Percentiles rank a stretch among this genome's conserved stretches.
Conservation (phyloP, 2,329 filamentous ascomycete species). For the Cercospora zeae-maydis region DNA sequence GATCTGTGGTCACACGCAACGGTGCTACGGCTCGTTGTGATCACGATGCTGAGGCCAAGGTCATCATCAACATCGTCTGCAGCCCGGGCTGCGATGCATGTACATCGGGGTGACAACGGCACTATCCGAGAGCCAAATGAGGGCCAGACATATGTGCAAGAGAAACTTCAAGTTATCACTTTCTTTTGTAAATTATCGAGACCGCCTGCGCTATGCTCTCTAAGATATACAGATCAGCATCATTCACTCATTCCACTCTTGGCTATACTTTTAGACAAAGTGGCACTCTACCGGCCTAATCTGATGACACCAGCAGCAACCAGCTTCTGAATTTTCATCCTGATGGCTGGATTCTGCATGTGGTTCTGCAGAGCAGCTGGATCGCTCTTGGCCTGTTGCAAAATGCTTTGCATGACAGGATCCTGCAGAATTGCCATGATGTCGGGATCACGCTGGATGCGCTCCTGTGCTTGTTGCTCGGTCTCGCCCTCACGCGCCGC, state of each 20-base stretch:
- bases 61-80: no score
- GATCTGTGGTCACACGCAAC: no score
- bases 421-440: constrained; percentile 92
- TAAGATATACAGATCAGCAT: constrained; percentile 6
- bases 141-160: neutral
- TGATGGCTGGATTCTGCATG: constrained; percentile 86
- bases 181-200: neutral
- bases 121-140: neutral
- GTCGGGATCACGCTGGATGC: constrained; percentile 64
- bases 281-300: constrained; percentile 29
- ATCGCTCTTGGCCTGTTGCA: constrained; percentile 90
- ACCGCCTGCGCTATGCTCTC: constrained; percentile 7
- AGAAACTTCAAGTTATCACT: neutral
- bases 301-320: constrained; percentile 84
- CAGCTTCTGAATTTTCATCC: constrained; percentile 88
- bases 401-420: constrained; percentile 95
- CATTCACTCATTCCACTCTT: constrained; percentile 2
- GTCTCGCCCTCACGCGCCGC: constrained; percentile 80
- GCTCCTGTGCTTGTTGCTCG: constrained; percentile 89
- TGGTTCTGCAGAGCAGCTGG: constrained; percentile 92
- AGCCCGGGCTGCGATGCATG: neutral
- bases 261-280: neutral
- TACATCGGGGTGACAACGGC: neutral
- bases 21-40: no score
- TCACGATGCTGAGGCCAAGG: no score